Percentiles rank a stretch among this genome's conserved stretches.
phyloP scores from a whole-genome alignment of 331 rosid species.

The Stylosanthes scabra region DNA sequence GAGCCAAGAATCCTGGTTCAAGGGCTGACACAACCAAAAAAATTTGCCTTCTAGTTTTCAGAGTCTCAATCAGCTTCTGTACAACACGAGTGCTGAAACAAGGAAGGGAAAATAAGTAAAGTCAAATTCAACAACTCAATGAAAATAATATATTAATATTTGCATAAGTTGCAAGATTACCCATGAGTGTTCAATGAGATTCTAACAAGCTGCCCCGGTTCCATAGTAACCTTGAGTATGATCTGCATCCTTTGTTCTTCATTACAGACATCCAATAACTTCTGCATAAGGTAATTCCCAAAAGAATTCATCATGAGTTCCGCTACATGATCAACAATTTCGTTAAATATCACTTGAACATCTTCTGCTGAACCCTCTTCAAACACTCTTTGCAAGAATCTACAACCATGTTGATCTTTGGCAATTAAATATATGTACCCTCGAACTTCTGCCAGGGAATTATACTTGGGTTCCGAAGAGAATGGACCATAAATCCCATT shows the following conservation, averaged over 20 bases:
- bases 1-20: constrained; percentile 63
- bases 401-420: constrained; percentile 71
- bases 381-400: constrained; percentile 57
- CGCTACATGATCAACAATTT: constrained; percentile 62
- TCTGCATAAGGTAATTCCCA: constrained; percentile 74
- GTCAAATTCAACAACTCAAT: constrained; percentile 26
- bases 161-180: constrained; percentile 39
- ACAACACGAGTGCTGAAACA: constrained; percentile 65
- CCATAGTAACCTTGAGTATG: constrained; percentile 49
- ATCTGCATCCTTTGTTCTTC: constrained; percentile 65
- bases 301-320: constrained; percentile 72
- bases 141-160: constrained; percentile 21
- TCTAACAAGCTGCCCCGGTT: constrained; percentile 60
- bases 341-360: constrained; percentile 56
- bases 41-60: constrained; percentile 54
- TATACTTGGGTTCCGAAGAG: constrained; percentile 37
- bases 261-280: constrained; percentile 65
- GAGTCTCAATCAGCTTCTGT: constrained; percentile 72
- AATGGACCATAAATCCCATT: constrained; percentile 34
- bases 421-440: constrained; percentile 56
- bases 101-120: neutral
- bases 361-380: constrained; percentile 55
- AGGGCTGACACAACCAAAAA: constrained; percentile 53
- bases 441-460: constrained; percentile 52
- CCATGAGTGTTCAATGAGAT: constrained; percentile 66